A percentile compares a stretch with the other conserved stretches of the same genome.
These are phyloP conservation scores for Scortechinia acanthostroma DNA, from an alignment of 2,329 filamentous ascomycete species.

Conservation along the genomic window DNA sequence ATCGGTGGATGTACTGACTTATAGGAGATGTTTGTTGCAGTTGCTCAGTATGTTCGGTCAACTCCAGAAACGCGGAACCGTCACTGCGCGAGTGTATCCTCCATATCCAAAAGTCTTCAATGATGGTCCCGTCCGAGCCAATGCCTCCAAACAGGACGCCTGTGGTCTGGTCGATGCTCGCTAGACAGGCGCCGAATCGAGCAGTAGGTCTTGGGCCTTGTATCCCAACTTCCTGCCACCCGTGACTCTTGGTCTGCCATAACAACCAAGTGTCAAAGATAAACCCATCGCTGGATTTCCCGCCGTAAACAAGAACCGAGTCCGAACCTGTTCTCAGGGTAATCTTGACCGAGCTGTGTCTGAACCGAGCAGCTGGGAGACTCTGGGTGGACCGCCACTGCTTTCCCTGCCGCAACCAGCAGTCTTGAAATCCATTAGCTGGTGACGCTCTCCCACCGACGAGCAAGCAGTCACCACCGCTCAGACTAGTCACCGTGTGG, in stretches of 20 bases:
- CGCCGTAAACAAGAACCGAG: neutral
- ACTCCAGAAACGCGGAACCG: neutral
- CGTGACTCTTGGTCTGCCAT: neutral
- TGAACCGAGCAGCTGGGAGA: neutral
- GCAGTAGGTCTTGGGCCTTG: neutral
- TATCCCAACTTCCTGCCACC: neutral
- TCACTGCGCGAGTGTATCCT: neutral
- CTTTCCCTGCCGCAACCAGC: neutral
- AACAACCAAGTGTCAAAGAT: neutral
- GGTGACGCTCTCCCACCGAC: neutral
- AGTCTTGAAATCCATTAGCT: neutral
- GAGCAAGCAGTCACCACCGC: neutral
- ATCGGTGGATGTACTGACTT: neutral
- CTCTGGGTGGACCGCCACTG: neutral
- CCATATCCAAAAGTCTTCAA: neutral
- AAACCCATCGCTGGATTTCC: neutral
- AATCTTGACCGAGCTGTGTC: neutral
- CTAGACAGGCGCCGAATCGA: neutral
- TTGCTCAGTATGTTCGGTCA: neutral
- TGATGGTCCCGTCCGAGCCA: neutral
- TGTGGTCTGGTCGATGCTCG: neutral
- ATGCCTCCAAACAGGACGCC: conserved; percentile 1
- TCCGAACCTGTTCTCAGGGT: neutral
- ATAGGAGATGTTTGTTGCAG: neutral
- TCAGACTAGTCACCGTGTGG: neutral